These are phyloP conservation scores for Hydnum rufescens DNA, from an alignment of 768 basidiomycete species.

Conservation along the genomic window DNA sequence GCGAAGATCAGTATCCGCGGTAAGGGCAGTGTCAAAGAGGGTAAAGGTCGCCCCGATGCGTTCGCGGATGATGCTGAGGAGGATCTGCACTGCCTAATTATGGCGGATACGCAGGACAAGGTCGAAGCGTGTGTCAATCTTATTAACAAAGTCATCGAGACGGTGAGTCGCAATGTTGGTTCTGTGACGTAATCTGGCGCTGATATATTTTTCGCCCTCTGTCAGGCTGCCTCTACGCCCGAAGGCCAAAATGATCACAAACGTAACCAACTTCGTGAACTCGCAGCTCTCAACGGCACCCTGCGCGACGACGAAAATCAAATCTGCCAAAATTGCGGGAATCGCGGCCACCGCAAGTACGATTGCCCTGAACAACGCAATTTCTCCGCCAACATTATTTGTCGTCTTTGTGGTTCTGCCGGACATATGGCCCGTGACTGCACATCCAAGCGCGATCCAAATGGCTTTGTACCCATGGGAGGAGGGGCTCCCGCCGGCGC, in stretches of 20 bases:
- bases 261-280: conserved; percentile 91
- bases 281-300: conserved; percentile 94
- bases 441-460: conserved; percentile 79
- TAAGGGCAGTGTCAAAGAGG: conserved; percentile 97
- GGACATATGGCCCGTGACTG: conserved; percentile 99
- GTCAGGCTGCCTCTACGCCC: conserved; percentile 89
- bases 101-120: conserved; percentile 82
- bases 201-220: neutral
- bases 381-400: conserved; percentile 98
- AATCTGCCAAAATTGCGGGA: conserved; percentile 92
- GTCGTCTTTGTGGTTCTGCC: conserved; percentile 92
- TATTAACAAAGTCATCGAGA: conserved; percentile 97
- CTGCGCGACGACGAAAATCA: conserved; percentile 99
- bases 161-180: conserved; percentile 32
- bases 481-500: conserved; percentile 6
- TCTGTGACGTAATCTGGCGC: neutral
- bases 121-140: conserved; percentile 78
- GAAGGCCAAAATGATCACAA: conserved; percentile 99
- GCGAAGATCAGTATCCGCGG: conserved; percentile 98
- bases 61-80: conserved; percentile 95
- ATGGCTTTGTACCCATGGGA: conserved; percentile 17
- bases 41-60: conserved; percentile 87
- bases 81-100: conserved; percentile 93
- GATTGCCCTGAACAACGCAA: conserved; percentile 97
- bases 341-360: conserved; percentile 91